phyloP scores from a whole-genome alignment of 768 basidiomycete species.

The Auriculariales sp. region DNA sequence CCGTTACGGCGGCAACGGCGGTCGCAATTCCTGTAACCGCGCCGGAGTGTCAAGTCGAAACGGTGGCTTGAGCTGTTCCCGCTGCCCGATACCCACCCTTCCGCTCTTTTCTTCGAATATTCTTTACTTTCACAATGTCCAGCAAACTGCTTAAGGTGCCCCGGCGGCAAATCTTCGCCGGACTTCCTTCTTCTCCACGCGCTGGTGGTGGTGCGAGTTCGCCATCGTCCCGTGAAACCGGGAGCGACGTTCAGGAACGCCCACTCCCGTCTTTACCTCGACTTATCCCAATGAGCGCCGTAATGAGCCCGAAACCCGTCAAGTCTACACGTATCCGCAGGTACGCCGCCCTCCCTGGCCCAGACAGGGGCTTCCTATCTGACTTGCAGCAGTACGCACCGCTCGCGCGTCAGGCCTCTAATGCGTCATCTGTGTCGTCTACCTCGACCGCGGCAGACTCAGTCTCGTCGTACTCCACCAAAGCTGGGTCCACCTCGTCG shows the following conservation, averaged over 20 bases:
- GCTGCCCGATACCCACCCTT: neutral
- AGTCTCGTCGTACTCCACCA: conserved; percentile 5
- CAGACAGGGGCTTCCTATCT: neutral
- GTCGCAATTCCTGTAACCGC: too few relatives aligned
- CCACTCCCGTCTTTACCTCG: neutral
- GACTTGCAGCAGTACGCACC: neutral
- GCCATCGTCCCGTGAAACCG: neutral
- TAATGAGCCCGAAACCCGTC: neutral
- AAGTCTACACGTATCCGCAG: neutral
- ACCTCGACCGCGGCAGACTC: neutral
- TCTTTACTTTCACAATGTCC: neutral
- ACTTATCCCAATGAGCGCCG: neutral
- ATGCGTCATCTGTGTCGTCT: neutral
- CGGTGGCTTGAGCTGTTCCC: too few relatives aligned
- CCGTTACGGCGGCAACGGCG: too few relatives aligned
- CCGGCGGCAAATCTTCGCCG: neutral
- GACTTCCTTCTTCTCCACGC: neutral
- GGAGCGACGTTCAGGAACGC: neutral
- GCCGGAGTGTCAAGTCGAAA: too few relatives aligned
- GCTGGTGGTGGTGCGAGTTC: neutral
- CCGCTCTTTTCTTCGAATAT: neutral
- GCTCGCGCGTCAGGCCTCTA: neutral
- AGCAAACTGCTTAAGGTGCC: neutral
- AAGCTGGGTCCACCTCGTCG: conserved; percentile 30
- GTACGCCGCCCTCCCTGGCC: neutral